Conservation (phyloP, 768 basidiomycete genomes). For the Hebeloma cylindrosporum region DNA sequence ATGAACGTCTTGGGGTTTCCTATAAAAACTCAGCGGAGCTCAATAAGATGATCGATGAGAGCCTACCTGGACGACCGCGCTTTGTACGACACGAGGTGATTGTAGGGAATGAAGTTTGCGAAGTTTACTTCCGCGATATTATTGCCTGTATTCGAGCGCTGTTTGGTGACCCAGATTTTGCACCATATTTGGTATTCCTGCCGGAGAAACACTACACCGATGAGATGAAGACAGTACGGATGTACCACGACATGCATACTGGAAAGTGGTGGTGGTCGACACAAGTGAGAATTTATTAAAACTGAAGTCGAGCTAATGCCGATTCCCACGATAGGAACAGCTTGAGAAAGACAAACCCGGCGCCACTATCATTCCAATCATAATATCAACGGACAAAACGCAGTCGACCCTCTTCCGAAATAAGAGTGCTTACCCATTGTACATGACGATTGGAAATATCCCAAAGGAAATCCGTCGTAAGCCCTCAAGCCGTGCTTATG, state of each 20-base stretch:
- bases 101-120: constrained; percentile 27
- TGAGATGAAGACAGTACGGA: constrained; percentile 16
- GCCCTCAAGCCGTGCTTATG: constrained; percentile 2
- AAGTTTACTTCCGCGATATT: constrained; percentile 34
- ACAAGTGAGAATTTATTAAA: no score
- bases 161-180: constrained; percentile 33
- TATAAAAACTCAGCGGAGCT: constrained; percentile 25
- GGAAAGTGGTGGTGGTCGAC: constrained; percentile 53
- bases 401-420: constrained; percentile 6
- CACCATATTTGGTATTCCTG: constrained; percentile 24
- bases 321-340: no score
- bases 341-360: neutral
- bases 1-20: constrained; percentile 25
- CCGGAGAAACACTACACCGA: constrained; percentile 40
- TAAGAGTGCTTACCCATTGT: constrained; percentile 10
- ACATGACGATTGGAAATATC: constrained; percentile 11
- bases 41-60: constrained; percentile 27
- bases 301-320: no score
- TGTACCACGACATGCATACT: constrained; percentile 47
- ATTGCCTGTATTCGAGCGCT: constrained; percentile 36
- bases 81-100: constrained; percentile 28
- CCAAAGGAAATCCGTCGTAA: constrained; percentile 13
- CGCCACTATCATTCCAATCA: constrained; percentile 40
- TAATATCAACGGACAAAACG: constrained; percentile 23
- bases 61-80: constrained; percentile 22